Conservation (phyloP, 164 flowering plant genomes). For the Nymphaea thermarum region DNA sequence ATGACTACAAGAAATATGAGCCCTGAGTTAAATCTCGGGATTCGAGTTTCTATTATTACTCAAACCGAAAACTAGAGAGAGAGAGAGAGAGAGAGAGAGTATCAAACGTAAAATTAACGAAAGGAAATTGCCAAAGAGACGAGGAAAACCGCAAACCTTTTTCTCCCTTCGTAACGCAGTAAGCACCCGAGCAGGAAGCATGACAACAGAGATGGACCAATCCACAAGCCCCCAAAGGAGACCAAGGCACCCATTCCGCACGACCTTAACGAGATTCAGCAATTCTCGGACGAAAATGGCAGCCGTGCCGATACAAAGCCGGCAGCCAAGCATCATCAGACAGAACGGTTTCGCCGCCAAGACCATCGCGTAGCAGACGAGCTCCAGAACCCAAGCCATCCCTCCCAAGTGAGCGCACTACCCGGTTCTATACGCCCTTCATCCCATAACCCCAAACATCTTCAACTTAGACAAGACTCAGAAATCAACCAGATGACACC, state of each 20-base stretch:
- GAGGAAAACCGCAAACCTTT: slow-evolving; percentile 27
- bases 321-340: slow-evolving; percentile 17
- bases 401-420: not conserved
- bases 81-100: no score
- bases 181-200: slow-evolving; percentile 41
- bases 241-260: slow-evolving; percentile 20
- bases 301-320: slow-evolving; percentile 18
- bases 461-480: not conserved
- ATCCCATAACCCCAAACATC: not conserved
- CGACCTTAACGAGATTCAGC: slow-evolving; percentile 33
- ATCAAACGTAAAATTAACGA: no score
- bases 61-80: no score
- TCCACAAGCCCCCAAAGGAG: slow-evolving; percentile 20
- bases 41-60: no score
- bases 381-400: slow-evolving; percentile 13
- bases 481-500: not conserved
- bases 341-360: slow-evolving; percentile 32
- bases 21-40: no score
- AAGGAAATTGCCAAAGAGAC: not conserved
- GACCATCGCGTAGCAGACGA: slow-evolving; percentile 8
- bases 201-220: slow-evolving; percentile 31
- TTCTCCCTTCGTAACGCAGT: slow-evolving; percentile 48
- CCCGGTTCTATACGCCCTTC: not conserved
- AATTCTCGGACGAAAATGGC: slow-evolving; percentile 25
- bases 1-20: no score